Conservation (phyloP, 768 basidiomycete species). For the Termitomyces sp. region DNA sequence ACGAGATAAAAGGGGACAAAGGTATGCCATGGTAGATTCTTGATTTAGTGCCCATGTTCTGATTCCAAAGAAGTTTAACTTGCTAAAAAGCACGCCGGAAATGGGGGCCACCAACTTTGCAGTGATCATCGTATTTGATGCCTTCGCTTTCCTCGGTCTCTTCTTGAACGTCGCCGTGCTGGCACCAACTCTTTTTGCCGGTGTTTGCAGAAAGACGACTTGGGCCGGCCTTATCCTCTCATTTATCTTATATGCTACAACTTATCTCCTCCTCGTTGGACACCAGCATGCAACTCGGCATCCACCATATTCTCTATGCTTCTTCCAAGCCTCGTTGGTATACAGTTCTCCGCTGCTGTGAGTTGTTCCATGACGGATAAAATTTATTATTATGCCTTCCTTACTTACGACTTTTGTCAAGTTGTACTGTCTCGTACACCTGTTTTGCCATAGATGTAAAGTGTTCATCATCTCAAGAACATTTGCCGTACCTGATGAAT, state of each 20-base stretch:
- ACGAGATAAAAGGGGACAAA: background rate
- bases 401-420: background rate
- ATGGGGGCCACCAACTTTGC: background rate
- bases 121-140: background rate
- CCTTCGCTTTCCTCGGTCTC: background rate
- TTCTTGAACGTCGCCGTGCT: conserved; percentile 1
- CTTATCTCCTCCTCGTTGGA: background rate
- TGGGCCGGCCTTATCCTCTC: conserved; percentile 1
- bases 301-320: background rate
- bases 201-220: background rate
- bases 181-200: background rate
- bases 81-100: background rate
- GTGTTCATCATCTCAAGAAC: background rate
- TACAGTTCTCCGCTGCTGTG: background rate
- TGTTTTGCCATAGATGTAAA: background rate
- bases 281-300: background rate
- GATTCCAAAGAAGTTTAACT: background rate
- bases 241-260: background rate
- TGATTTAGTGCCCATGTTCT: background rate
- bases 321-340: background rate
- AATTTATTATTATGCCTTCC: background rate
- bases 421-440: background rate
- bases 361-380: background rate
- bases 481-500: no score
- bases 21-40: background rate